Evolutionary conservation across 2,329 filamentous ascomycete species (phyloP).

Genomic region (Sporothrix sp.): DNA sequence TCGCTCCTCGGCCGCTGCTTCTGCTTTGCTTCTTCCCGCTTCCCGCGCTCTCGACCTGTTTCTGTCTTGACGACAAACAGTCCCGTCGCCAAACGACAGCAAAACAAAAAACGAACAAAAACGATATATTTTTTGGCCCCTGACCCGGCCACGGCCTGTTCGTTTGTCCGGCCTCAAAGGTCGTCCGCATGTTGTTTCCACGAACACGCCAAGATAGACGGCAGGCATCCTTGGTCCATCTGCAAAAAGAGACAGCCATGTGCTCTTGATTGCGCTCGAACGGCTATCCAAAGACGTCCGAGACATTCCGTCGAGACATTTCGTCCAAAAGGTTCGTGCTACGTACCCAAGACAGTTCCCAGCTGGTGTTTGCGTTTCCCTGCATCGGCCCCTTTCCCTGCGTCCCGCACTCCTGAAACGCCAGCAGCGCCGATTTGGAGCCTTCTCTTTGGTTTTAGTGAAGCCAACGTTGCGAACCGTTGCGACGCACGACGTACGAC

Average conservation of each 20-base stretch:
- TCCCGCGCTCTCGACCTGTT: background rate
- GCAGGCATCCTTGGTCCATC: too few species aligned
- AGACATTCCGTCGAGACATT: too few species aligned
- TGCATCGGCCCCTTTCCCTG: background rate
- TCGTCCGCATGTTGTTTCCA: too few species aligned
- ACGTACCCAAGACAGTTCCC: background rate
- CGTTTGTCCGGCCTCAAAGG: too few species aligned
- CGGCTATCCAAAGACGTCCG: background rate
- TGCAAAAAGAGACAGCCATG: background rate
- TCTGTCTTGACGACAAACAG: conserved; percentile 1
- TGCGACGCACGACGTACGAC: too few species aligned
- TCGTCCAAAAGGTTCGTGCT: conserved; percentile 6
- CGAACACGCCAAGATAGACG: too few species aligned
- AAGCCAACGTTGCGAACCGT: background rate
- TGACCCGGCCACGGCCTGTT: too few species aligned
- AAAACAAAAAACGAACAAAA: background rate
- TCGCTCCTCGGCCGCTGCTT: background rate
- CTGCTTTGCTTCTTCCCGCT: background rate
- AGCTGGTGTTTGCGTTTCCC: background rate
- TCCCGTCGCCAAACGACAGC: too few species aligned
- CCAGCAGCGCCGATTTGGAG: background rate
- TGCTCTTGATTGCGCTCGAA: conserved; percentile 5
- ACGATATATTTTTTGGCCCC: too few species aligned
- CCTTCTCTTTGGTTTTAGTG: background rate
- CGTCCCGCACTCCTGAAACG: conserved; percentile 14